Evolutionary conservation across 2,329 filamentous ascomycete species (phyloP).

Genomic region (Claviceps sp.): DNA sequence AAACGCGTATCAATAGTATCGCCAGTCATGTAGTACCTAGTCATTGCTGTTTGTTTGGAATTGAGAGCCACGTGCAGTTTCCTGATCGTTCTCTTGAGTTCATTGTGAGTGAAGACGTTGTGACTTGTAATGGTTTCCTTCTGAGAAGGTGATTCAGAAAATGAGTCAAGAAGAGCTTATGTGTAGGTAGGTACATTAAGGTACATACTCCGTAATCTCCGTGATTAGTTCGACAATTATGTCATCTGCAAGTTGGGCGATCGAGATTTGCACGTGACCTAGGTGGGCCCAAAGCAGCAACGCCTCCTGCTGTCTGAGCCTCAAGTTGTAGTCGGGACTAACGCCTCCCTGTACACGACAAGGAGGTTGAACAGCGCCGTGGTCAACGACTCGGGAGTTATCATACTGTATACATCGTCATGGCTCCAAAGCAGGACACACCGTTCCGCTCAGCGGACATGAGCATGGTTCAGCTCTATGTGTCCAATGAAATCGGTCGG

Average conservation of each 20-base stretch:
- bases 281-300: constrained; percentile 12
- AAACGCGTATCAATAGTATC: no score
- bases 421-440: constrained; percentile 67
- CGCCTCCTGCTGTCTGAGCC: constrained; percentile 11
- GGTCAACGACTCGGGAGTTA: constrained; percentile 17
- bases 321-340: constrained; percentile 4
- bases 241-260: not conserved
- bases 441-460: constrained; percentile 99
- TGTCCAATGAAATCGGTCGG: constrained; percentile 95
- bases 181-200: no score
- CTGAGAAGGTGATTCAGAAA: no score
- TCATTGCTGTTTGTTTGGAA: no score
- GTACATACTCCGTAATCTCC: no score
- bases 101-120: no score
- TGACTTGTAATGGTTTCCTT: no score
- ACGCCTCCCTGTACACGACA: constrained; percentile 8
- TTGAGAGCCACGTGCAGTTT: no score
- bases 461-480: constrained; percentile 99
- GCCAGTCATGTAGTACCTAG: no score
- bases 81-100: no score
- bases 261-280: constrained; percentile 14
- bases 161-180: no score
- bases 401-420: constrained; percentile 26
- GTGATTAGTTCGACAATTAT: no score
- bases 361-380: constrained; percentile 17